Evolutionary conservation across 495 filamentous ascomycete species (phyloP).

Genomic region (Terfezia boudieri): DNA sequence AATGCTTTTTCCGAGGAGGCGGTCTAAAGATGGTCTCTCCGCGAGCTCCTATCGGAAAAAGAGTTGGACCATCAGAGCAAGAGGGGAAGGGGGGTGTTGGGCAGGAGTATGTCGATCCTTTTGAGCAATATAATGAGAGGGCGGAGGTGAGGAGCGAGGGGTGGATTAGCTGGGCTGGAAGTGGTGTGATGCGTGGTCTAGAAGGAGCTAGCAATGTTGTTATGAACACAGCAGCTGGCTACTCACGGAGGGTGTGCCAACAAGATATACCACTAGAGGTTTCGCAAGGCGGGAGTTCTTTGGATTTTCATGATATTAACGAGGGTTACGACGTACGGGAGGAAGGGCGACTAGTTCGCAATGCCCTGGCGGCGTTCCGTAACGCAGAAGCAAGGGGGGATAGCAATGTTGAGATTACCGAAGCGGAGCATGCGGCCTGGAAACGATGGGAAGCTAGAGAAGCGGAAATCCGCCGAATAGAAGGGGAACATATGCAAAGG

Average conservation of each 20-base stretch:
- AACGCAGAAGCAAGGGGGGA: neutral
- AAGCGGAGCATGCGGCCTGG: neutral
- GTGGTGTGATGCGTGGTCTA: too few relatives aligned
- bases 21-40: constrained; percentile 48
- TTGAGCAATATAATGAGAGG: too few relatives aligned
- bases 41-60: constrained; percentile 18
- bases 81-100: neutral
- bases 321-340: neutral
- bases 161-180: too few relatives aligned
- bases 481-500: neutral
- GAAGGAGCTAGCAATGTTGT: too few relatives aligned
- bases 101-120: neutral
- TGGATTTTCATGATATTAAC: neutral
- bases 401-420: neutral
- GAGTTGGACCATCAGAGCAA: constrained; percentile 17
- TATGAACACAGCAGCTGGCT: too few relatives aligned
- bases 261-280: neutral
- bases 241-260: neutral
- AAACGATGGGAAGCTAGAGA: neutral
- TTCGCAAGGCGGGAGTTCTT: neutral
- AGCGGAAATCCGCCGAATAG: neutral
- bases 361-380: neutral
- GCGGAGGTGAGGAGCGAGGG: too few relatives aligned
- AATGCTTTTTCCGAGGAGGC: constrained; percentile 99
- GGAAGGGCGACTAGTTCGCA: neutral